Base-by-base conservation (phyloP, 1,284 basidiomycete species). In the Sporisorium reilianum region DNA sequence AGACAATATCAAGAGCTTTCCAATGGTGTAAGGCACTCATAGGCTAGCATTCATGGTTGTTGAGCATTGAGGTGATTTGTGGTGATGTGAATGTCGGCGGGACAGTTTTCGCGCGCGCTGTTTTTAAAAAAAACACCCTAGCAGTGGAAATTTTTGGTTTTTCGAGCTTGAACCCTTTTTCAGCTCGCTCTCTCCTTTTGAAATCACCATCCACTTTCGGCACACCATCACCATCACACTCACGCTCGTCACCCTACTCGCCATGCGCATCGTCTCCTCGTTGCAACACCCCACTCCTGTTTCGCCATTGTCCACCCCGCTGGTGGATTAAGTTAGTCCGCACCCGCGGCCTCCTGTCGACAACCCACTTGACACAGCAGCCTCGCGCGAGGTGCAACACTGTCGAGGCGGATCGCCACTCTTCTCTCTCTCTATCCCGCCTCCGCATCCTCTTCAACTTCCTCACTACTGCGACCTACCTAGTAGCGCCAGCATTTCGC, bases 121-220 rank as follows among this genome's bases (percentile, higher is more conserved):
- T n/a, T n/a, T n/a, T n/a, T n/a, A n/a, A n/a, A n/a, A n/a, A n/a
- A n/a, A n/a, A n/a, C n/a, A n/a, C n/a, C n/a, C n/a, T n/a, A n/a
- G n/a, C n/a, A n/a, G n/a, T n/a, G n/a, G n/a, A n/a, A n/a, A 16
- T 36, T 36, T 50, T 22, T 42, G n/a, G 23, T 20, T 25, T 23
- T 30, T 30, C 18, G 30, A 42, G 49, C 56, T 58, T 30, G 28
- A 30, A 58, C 56, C 56, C 49, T 58, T 25, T 10, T 9, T 26
- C 44, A 11, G 5, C 23, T 26, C 25, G 9, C n/a, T n/a, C n/a
- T n/a, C n/a, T n/a, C n/a, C 25, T 25, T 48, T 34, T 26, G 18
- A 49, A 22, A 50, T 50, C 42, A 36, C 48, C 45, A 49, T 55
- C 53, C 53, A 20, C 38, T 55, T 53, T 28, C 45, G n/a, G n/a